A percentile compares a stretch with the other conserved stretches of the same genome.
Evolutionary conservation across 768 basidiomycete genomes (phyloP).

Genomic region (Wakefieldia striispora): DNA sequence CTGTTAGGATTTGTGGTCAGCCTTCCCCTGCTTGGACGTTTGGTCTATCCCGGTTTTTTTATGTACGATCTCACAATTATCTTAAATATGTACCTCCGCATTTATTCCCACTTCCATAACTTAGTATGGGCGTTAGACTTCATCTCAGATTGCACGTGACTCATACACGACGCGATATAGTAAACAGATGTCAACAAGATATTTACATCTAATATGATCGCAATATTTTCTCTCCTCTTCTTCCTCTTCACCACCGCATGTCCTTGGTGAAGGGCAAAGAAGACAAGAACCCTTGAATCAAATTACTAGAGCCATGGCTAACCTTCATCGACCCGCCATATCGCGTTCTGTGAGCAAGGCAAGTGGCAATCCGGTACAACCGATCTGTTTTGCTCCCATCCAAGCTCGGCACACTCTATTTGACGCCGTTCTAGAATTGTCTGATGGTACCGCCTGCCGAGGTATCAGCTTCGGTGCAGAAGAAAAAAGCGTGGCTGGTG

Average conservation of each 20-base stretch:
- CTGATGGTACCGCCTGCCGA: conserved; percentile 82
- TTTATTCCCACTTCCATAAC: not conserved
- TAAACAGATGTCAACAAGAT: conserved; percentile 28
- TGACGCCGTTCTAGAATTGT: conserved; percentile 83
- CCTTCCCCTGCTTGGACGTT: not conserved
- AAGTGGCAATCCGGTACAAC: conserved; percentile 34
- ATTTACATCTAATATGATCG: not conserved
- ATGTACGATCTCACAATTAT: not conserved
- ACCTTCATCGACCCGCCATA: conserved; percentile 41
- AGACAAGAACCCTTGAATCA: conserved; percentile 27
- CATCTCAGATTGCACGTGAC: not conserved
- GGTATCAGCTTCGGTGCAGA: conserved; percentile 95
- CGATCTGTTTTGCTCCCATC: conserved; percentile 34
- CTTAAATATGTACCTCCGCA: not conserved
- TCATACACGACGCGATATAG: conserved; percentile 1
- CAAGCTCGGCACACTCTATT: conserved; percentile 21
- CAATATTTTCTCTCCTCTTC: conserved; percentile 36
- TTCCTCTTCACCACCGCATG: conserved; percentile 43
- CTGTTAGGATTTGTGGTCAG: not conserved
- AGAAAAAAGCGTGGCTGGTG: conserved; percentile 87
- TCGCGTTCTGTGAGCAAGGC: conserved; percentile 42
- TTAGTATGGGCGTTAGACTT: not conserved
- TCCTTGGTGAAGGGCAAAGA: conserved; percentile 49
- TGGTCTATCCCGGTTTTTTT: not conserved
- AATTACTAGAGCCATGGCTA: conserved; percentile 12